These are phyloP conservation scores for Trichoderma oligosporum DNA, from an alignment of 2,329 filamentous ascomycete species.

Conservation along the genomic window DNA sequence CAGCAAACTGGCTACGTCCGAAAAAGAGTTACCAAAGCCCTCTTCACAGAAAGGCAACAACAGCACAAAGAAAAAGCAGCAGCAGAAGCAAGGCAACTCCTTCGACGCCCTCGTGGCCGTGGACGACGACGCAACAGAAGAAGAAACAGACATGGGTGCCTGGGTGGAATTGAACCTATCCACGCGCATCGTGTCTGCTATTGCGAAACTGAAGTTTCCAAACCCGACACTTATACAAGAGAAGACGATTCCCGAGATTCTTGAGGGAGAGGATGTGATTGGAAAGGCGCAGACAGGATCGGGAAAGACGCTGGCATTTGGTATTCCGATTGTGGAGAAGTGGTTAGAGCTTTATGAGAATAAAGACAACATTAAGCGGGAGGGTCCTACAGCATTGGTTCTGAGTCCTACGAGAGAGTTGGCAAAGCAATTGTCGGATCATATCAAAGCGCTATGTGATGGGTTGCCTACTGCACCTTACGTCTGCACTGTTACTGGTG, in stretches of 20 bases:
- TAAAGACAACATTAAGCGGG: slow-evolving; percentile 33
- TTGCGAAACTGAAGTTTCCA: slow-evolving; percentile 75
- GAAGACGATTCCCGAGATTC: slow-evolving; percentile 73
- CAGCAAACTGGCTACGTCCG: slow-evolving; percentile 34
- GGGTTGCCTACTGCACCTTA: slow-evolving; percentile 59
- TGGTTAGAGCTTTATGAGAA: slow-evolving; percentile 57
- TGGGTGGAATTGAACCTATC: slow-evolving; percentile 77
- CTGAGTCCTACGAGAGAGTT: slow-evolving; percentile 90
- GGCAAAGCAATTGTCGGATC: slow-evolving; percentile 83
- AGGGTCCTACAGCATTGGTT: slow-evolving; percentile 68
- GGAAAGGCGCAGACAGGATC: slow-evolving; percentile 96
- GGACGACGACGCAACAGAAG: slow-evolving; percentile 47
- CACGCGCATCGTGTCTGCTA: slow-evolving; percentile 63
- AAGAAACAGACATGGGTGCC: slow-evolving; percentile 64
- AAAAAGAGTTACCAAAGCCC: slow-evolving; percentile 36
- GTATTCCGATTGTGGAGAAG: slow-evolving; percentile 84
- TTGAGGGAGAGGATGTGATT: slow-evolving; percentile 83
- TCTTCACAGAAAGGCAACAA: slow-evolving; percentile 40
- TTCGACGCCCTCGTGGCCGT: slow-evolving; percentile 54
- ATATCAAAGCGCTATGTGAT: slow-evolving; percentile 71
- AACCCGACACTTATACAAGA: slow-evolving; percentile 80
- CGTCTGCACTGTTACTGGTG: slow-evolving; percentile 87
- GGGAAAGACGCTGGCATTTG: slow-evolving; percentile 93
- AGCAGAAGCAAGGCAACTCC: slow-evolving; percentile 38
- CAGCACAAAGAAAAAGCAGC: too few relatives aligned